A percentile compares a stretch with the other conserved stretches of the same genome.
phyloP scores from a whole-genome alignment of 2,329 filamentous ascomycete genomes.

The Botrytis fragariae region DNA sequence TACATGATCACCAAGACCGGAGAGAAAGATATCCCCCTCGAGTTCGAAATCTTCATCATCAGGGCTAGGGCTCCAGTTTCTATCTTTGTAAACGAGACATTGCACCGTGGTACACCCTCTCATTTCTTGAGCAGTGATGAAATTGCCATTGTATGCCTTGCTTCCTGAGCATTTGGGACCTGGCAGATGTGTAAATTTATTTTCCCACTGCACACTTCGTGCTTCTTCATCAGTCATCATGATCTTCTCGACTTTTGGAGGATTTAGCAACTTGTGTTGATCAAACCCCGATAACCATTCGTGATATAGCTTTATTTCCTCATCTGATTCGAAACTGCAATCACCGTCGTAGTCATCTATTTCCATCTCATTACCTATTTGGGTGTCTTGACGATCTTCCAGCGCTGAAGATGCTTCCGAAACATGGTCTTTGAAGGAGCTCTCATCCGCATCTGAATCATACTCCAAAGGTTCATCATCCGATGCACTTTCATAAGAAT shows the following conservation, averaged over 20 bases:
- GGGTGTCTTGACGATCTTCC: not conserved
- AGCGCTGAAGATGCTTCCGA: not conserved
- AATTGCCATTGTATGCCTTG: not conserved
- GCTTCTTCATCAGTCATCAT: not conserved
- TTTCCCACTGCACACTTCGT: not conserved
- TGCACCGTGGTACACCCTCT: not conserved
- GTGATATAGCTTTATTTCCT: not conserved
- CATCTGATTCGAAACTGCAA: not conserved
- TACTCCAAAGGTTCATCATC: not conserved
- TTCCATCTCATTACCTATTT: not conserved
- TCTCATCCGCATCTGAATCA: not conserved
- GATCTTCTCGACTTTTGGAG: not conserved
- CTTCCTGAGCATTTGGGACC: not conserved
- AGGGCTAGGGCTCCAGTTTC: not conserved
- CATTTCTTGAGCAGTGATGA: not conserved
- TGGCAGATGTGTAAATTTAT: not conserved
- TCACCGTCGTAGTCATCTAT: not conserved
- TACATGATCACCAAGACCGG: not conserved
- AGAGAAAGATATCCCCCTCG: not conserved
- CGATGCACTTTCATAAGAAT: not conserved
- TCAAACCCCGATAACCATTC: not conserved
- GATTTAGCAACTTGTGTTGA: not conserved
- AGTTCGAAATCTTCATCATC: not conserved
- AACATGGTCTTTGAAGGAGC: not conserved
- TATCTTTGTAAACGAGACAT: not conserved